Conservation (phyloP, 768 basidiomycete genomes). For the Gymnopilus dilepis region DNA sequence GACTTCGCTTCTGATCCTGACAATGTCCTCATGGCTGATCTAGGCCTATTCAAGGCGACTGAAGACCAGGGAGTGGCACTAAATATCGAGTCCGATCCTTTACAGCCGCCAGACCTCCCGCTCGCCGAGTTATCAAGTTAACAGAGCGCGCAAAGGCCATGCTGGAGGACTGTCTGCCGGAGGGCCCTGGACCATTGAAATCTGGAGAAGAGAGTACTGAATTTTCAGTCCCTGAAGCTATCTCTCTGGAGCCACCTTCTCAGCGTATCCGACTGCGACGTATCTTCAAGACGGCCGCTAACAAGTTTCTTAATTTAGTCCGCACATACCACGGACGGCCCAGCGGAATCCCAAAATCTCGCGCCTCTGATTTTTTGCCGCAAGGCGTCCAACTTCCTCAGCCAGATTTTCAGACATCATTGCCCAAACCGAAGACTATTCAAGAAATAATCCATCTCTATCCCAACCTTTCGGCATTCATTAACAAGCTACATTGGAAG, state of each 20-base stretch:
- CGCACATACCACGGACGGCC: slow-evolving; percentile 25
- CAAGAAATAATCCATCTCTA: slow-evolving; percentile 29
- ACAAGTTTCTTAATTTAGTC: slow-evolving; percentile 26
- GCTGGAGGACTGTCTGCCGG: slow-evolving; percentile 23
- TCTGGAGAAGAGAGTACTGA: slow-evolving; percentile 4
- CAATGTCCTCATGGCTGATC: too few species aligned
- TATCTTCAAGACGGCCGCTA: slow-evolving; percentile 23
- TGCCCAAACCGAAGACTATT: not conserved
- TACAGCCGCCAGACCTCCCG: not conserved
- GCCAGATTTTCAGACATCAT: not conserved
- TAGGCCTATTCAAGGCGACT: not conserved
- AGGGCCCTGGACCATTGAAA: slow-evolving; percentile 22
- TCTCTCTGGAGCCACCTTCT: not conserved
- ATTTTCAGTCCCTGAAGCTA: not conserved
- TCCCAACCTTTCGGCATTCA: slow-evolving; percentile 27
- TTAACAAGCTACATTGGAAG: slow-evolving; percentile 28
- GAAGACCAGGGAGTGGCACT: not conserved
- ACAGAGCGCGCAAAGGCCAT: slow-evolving; percentile 22
- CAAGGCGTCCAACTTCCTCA: slow-evolving; percentile 4
- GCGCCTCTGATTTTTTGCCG: slow-evolving; percentile 14
- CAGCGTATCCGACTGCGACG: slow-evolving; percentile 21
- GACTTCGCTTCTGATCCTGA: too few species aligned
- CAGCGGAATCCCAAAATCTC: slow-evolving; percentile 11
- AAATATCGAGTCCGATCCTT: not conserved
- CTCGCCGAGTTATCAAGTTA: slow-evolving; percentile 18